phyloP scores from a whole-genome alignment of 345 rosid genomes.

The Eutrema japonicum region DNA sequence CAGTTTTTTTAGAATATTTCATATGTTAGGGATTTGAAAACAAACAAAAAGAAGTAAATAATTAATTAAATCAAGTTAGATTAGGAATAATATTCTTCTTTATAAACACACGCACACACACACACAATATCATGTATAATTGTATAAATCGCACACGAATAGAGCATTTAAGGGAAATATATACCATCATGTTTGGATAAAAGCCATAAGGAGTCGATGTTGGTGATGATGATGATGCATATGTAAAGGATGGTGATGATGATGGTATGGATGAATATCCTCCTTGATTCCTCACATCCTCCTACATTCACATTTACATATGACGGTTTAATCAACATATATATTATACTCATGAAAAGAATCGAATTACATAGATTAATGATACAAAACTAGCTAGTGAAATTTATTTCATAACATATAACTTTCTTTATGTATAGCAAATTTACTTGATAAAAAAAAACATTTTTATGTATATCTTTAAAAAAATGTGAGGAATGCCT shows the following conservation, averaged over 20 bases:
- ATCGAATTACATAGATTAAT: conserved; percentile 9
- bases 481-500: neutral
- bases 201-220: conserved; percentile 68
- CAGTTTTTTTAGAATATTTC: conserved; percentile 12
- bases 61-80: conserved; percentile 3
- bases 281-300: conserved; percentile 66
- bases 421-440: neutral
- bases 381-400: neutral
- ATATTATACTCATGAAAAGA: neutral
- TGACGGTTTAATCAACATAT: neutral
- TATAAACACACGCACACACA: neutral
- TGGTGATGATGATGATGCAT: conserved; percentile 50
- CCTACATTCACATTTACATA: conserved; percentile 55
- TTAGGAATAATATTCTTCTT: neutral
- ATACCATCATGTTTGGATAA: conserved; percentile 70
- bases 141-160: neutral
- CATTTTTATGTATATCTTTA: neutral
- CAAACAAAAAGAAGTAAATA: neutral
- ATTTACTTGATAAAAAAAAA: too few species aligned
- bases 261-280: conserved; percentile 64
- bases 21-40: neutral
- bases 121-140: conserved; percentile 3
- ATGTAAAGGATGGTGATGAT: conserved; percentile 53
- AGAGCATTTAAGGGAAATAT: conserved; percentile 9
- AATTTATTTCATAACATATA: neutral